Evolutionary conservation across 129 eudicot genomes (phyloP).

Genomic region (Solidago caesia): DNA sequence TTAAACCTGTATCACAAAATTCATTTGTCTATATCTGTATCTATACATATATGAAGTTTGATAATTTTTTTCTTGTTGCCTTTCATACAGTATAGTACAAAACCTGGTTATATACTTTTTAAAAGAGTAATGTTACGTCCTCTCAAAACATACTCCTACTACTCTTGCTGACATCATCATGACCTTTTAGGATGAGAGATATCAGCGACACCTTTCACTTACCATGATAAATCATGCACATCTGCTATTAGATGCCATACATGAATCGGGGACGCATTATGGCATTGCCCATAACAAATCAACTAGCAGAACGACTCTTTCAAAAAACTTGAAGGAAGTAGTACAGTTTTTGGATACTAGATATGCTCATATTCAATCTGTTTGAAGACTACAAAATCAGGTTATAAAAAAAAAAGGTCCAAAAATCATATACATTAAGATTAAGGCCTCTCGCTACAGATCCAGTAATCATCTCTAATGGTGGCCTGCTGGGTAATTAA

Average conservation of each 20-base stretch:
- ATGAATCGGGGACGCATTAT: too few species aligned
- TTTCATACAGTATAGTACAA: not conserved
- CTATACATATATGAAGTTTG: not conserved
- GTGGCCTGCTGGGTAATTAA: not conserved
- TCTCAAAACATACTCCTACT: too few species aligned
- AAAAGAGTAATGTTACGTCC: not conserved
- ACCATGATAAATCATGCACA: too few species aligned
- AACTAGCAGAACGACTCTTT: not conserved
- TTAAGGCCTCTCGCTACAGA: not conserved
- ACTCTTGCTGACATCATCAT: too few species aligned
- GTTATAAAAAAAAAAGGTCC: not conserved
- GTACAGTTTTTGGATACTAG: conserved; percentile 14
- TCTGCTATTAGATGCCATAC: too few species aligned
- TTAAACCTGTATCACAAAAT: not conserved
- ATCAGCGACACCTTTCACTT: too few species aligned
- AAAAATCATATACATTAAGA: conserved; percentile 7
- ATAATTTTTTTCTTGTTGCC: not conserved
- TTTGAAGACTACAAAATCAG: conserved; percentile 14
- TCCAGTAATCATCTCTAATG: not conserved
- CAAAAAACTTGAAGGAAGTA: not conserved
- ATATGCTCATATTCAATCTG: not conserved
- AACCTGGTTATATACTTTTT: not conserved
- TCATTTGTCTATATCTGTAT: not conserved
- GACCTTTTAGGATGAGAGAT: too few species aligned
- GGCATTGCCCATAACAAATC: too few species aligned